Evolutionary conservation across 306 rosid genomes (phyloP).

Genomic region (Arachis stenosperma): DNA sequence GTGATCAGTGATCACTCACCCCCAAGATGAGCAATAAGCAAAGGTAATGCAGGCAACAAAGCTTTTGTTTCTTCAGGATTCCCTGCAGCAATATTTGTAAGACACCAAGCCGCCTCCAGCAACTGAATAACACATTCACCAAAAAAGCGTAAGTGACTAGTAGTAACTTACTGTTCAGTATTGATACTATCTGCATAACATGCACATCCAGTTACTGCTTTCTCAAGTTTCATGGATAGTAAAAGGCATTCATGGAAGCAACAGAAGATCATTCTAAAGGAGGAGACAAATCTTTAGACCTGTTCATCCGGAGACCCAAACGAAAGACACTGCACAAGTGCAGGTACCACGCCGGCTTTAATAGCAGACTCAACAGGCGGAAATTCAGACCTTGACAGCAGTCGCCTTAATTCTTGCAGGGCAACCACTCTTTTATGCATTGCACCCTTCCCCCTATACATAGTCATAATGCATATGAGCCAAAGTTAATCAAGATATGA

Average conservation of each 20-base stretch:
- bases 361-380: constrained; percentile 91
- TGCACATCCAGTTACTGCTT: constrained; percentile 19
- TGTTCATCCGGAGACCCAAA: constrained; percentile 97
- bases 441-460: constrained; percentile 85
- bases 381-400: constrained; percentile 81
- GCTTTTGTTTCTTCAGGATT: constrained; percentile 91
- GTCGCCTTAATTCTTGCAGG: constrained; percentile 80
- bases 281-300: constrained; percentile 51
- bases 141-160: constrained; percentile 36
- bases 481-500: constrained; percentile 21
- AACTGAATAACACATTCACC: constrained; percentile 63
- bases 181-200: constrained; percentile 14
- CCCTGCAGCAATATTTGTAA: constrained; percentile 97
- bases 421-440: constrained; percentile 75
- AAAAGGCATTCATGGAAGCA: constrained; percentile 17
- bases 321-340: constrained; percentile 86
- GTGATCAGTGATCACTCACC: constrained; percentile 62
- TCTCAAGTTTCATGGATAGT: constrained; percentile 6
- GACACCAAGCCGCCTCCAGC: constrained; percentile 99
- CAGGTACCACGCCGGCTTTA: constrained; percentile 76
- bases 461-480: neutral
- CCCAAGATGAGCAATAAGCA: constrained; percentile 96
- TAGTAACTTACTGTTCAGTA: constrained; percentile 27
- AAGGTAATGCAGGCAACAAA: constrained; percentile 84
- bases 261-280: constrained; percentile 20